Base-by-base conservation (phyloP, 306 rosid genomes). In the Castanopsis chinensis region DNA sequence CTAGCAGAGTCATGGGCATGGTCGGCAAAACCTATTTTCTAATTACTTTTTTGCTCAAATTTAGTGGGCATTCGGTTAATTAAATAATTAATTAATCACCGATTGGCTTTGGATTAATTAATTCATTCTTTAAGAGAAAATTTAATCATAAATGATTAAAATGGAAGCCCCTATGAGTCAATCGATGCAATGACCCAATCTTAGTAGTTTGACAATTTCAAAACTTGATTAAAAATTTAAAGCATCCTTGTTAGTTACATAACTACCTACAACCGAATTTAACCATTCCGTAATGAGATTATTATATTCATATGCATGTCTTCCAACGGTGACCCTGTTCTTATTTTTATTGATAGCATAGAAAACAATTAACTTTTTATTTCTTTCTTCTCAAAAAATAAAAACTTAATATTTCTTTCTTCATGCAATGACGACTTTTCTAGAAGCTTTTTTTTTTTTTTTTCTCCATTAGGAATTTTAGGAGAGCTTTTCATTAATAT, bases 191-290 rank as follows among this genome's bases (percentile, higher is more conserved):
- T 28, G 69, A 63, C 69, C 6, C 41, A 63, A 28, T 63, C 69
- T 63, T 28, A 28, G 41, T 63, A 63, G 41, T 28, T 63, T 28
- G 69, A 63, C 43, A 28, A 59, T 59, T 59, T 59, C 65, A 2
- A 23, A 58, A 37, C 30, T 76, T 23, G 72, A 72, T 60, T 76
- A 53, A 84, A 74, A 70, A 49, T 5, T 76, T 20, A 75, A 72
- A 23, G 25, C 75, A 61, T 72, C 37, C 20, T 11, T 30, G 59
- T 45, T 72, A 68, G 69, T 71, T 78, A 53, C 53, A 43, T 81
- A 79, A 76, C 85, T 72, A 80, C 80, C 76, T 64, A 71, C 76
- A 83, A 86, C 87, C 23, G 85, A 80, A 80, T 43, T 68, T 72
- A 59, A 23, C 11, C 53, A 49, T 49, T 0, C 5, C 53, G 17